Evolutionary conservation across 148 eudicot species (phyloP), one percentile per base, ranked within the genome.

Genomic region (Silene uniflora): DNA sequence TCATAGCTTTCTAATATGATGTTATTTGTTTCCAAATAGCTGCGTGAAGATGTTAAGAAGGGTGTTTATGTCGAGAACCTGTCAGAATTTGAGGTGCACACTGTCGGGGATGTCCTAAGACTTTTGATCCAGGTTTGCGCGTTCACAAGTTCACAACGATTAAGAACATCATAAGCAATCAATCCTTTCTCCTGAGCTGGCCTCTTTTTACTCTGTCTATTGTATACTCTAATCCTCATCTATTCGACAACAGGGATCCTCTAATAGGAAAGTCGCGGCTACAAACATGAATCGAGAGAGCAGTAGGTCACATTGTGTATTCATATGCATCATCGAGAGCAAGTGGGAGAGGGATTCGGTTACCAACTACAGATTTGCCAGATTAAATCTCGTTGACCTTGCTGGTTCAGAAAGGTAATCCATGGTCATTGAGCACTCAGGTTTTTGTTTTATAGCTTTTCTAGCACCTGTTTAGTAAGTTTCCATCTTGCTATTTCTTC

Each of bases 221-320:
- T 6, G 5, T 74, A 70, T 39, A 54, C 35, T 29, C 54, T 76
- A 78, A 87, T 64, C 12, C 22, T 61, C 68, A 55, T 58, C 27
- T 62, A 69, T 72, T 60, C 62, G 77, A 69, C 76, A 73, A 80
- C 77, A 95, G 99, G 99, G 99, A 79, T 89, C 99, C 76, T 75
- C 90, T 71, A 95, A 95, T 73, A 91, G 99, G 81, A 92, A 83
- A 83, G 99, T 95, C 22, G 98, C 99, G 47, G 90, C 99, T 35
- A 95, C 99, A 61, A 91, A 92, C 79, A 92, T 95, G 99, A 95
- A 95, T 80, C 89, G 90, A 84, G 99, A 95, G 85, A 95, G 99
- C 87, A 95, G 99, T 75, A 94, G 99, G 56, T 95, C 99, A 22
- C 99, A 95, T 72, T 88, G 99, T 81, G 99, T 95, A 52, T 95